These are phyloP conservation scores for Moniliella sp. DNA, from an alignment of 1,284 basidiomycete genomes.

Conservation along the genomic window DNA sequence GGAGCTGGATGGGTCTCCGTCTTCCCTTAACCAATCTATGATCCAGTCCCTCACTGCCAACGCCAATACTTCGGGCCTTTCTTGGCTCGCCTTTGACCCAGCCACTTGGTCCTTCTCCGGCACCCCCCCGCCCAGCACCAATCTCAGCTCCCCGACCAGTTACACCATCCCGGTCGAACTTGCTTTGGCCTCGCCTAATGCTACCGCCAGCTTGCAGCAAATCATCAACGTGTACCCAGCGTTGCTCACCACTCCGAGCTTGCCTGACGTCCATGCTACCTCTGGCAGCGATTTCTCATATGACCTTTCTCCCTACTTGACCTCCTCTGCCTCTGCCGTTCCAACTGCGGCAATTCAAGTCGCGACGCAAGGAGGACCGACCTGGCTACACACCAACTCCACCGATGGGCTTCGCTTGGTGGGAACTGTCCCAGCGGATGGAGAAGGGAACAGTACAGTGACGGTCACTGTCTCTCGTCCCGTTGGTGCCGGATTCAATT, in stretches of 20 bases:
- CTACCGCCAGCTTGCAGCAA: conserved; percentile 41
- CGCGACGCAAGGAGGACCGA: too few relatives aligned
- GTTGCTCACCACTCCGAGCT: conserved; percentile 43
- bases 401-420: too few relatives aligned
- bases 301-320: too few relatives aligned
- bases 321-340: too few relatives aligned
- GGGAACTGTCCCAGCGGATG: too few relatives aligned
- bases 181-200: conserved; percentile 39
- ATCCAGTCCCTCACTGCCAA: conserved; percentile 35
- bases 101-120: conserved; percentile 45
- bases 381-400: too few relatives aligned
- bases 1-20: conserved; percentile 43
- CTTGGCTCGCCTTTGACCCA: conserved; percentile 49
- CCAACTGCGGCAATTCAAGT: too few relatives aligned
- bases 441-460: too few relatives aligned
- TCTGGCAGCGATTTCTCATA: conserved; percentile 35
- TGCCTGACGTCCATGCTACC: conserved; percentile 42
- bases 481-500: too few relatives aligned
- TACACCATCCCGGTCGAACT: conserved; percentile 4
- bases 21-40: conserved; percentile 18
- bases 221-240: conserved; percentile 46
- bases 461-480: too few relatives aligned
- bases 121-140: conserved; percentile 38
- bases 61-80: conserved; percentile 36
- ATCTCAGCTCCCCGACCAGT: conserved; percentile 8